Conservation (phyloP, 1,284 basidiomycete genomes). For the Cutaneotrichosporon cavernicola region DNA sequence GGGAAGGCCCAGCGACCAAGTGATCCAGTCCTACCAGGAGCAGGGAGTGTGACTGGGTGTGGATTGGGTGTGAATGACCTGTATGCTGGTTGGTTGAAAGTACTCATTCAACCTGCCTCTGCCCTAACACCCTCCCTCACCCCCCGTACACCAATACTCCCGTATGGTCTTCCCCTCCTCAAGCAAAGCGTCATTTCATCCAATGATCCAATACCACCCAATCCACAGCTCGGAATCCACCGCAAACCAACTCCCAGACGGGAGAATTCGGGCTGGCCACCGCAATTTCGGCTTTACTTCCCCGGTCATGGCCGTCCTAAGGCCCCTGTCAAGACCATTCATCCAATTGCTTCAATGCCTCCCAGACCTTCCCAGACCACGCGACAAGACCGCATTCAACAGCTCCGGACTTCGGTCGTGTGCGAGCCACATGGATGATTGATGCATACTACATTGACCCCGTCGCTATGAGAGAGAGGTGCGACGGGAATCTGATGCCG, state of each 20-base stretch:
- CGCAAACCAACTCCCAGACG: neutral
- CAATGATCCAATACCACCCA: neutral
- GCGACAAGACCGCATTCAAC: neutral
- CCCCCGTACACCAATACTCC: too few relatives aligned
- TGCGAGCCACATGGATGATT: conserved; percentile 6
- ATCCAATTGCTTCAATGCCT: neutral
- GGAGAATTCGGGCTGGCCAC: neutral
- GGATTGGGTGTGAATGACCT: conserved; percentile 10
- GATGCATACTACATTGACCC: conserved; percentile 6
- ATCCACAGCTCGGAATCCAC: neutral
- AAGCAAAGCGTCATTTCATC: too few relatives aligned
- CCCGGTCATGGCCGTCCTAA: neutral
- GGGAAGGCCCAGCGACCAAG: neutral
- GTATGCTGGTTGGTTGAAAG: conserved; percentile 8
- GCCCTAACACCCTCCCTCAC: too few relatives aligned
- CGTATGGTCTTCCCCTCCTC: too few relatives aligned
- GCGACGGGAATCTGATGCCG: neutral
- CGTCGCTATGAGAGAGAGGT: neutral
- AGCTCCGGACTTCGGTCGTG: conserved; percentile 2
- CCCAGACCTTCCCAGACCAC: neutral
- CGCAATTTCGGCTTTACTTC: conserved; percentile 11
- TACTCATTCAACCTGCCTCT: neutral
- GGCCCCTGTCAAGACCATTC: neutral
- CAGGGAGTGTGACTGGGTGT: neutral
- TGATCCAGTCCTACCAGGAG: neutral